These are phyloP conservation scores for Lepiota venenata DNA, from an alignment of 768 basidiomycete genomes.

Conservation along the genomic window DNA sequence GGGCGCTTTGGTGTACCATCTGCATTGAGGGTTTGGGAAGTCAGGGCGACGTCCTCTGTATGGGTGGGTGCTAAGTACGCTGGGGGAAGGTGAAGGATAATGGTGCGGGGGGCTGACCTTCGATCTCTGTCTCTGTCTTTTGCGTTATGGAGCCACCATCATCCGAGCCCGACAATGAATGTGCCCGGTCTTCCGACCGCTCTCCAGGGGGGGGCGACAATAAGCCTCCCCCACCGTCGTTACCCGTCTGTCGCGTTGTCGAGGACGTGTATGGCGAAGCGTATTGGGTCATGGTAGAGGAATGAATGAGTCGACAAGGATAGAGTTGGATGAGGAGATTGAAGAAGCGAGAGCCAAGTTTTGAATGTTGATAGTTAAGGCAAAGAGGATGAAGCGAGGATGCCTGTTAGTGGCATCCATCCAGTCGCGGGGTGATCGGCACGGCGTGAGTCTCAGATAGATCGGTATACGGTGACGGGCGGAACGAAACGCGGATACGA, in stretches of 20 bases:
- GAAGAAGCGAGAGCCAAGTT: conserved; percentile 8
- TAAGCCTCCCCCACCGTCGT: conserved; percentile 1
- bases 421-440: conserved; percentile 37
- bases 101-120: conserved; percentile 32
- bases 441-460: conserved; percentile 41
- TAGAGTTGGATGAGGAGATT: conserved; percentile 1
- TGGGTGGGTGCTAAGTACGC: conserved; percentile 12
- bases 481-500: conserved; percentile 42
- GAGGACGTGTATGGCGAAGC: conserved; percentile 7
- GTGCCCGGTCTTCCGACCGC: conserved; percentile 39
- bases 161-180: conserved; percentile 54
- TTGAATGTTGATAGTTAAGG: conserved; percentile 15
- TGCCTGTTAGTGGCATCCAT: conserved; percentile 17
- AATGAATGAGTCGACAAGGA: conserved; percentile 10
- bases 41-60: conserved; percentile 46
- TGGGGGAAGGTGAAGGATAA: conserved; percentile 9
- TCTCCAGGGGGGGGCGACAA: conserved; percentile 15
- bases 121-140: conserved; percentile 40
- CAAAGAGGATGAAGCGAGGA: conserved; percentile 16
- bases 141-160: conserved; percentile 43
- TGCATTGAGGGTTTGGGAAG: conserved; percentile 76
- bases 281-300: conserved; percentile 12
- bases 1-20: conserved; percentile 88
- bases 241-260: not conserved
- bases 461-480: conserved; percentile 32